phyloP scores from a whole-genome alignment of 768 basidiomycete genomes.

The Harrya chromipes region DNA sequence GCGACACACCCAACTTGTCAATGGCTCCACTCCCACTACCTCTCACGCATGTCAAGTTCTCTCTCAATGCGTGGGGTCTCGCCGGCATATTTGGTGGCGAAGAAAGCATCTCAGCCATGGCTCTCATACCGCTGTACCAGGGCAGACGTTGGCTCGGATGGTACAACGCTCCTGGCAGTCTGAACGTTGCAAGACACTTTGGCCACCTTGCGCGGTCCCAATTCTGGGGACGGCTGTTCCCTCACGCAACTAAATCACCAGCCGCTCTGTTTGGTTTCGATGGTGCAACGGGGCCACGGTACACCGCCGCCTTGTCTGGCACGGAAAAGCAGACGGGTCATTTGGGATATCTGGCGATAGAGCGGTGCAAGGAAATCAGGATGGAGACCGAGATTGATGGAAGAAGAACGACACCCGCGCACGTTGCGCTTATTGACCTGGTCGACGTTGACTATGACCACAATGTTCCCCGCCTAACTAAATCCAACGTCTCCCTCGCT shows the following conservation, averaged over 20 bases:
- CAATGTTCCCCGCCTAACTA: conserved; percentile 3
- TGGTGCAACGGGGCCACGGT: conserved; percentile 26
- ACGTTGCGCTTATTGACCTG: conserved; percentile 21
- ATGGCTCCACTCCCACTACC: conserved; percentile 18
- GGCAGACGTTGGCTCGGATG: conserved; percentile 33
- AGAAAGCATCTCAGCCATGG: conserved; percentile 30
- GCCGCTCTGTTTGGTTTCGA: conserved; percentile 24
- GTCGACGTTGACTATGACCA: conserved; percentile 1
- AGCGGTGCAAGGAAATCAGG: conserved; percentile 14
- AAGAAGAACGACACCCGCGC: conserved; percentile 9
- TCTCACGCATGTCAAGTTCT: conserved; percentile 10
- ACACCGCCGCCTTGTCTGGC: conserved; percentile 25
- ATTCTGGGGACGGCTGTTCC: conserved; percentile 26
- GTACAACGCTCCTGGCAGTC: conserved; percentile 35
- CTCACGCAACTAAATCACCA: conserved; percentile 19
- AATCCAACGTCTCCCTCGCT: conserved; percentile 3
- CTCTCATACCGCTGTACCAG: conserved; percentile 28
- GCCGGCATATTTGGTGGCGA: conserved; percentile 36
- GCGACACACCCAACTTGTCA: not conserved
- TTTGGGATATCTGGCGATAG: conserved; percentile 24
- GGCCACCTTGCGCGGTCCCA: conserved; percentile 25
- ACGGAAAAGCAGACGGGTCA: conserved; percentile 28
- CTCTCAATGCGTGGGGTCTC: conserved; percentile 28
- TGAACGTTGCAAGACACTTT: conserved; percentile 28
- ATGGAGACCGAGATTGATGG: conserved; percentile 1